Conservation (phyloP, 1,139 yeast species). For the Meyerozyma athensensis region DNA sequence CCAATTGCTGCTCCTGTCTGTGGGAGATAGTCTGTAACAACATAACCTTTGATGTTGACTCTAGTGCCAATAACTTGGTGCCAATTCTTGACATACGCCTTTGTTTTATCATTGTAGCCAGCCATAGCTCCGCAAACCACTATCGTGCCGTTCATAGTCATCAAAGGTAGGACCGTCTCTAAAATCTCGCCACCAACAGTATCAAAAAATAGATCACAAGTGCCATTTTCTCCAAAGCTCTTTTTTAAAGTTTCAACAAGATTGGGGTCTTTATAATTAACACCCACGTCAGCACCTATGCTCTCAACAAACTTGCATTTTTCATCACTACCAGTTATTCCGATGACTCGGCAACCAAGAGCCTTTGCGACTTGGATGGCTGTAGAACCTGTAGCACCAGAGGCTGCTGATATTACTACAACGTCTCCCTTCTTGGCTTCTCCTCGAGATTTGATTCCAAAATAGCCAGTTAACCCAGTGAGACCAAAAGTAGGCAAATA, state of each 20-base stretch:
- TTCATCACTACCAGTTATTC: slow-evolving; percentile 26
- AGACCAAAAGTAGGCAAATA: slow-evolving; percentile 40
- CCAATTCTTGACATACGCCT: slow-evolving; percentile 33
- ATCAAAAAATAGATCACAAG: slow-evolving; percentile 48
- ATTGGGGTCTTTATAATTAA: slow-evolving; percentile 26
- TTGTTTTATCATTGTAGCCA: slow-evolving; percentile 45
- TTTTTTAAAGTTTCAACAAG: slow-evolving; percentile 38
- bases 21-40: slow-evolving; percentile 33
- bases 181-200: slow-evolving; percentile 63
- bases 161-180: slow-evolving; percentile 38
- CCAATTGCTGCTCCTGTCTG: slow-evolving; percentile 32
- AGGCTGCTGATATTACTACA: slow-evolving; percentile 26
- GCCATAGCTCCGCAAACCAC: slow-evolving; percentile 62
- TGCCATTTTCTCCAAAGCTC: slow-evolving; percentile 38
- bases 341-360: slow-evolving; percentile 24
- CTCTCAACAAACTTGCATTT: slow-evolving; percentile 26
- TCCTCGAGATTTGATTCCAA: slow-evolving; percentile 23
- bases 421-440: slow-evolving; percentile 22
- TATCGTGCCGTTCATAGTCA: slow-evolving; percentile 40
- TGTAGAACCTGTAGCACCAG: slow-evolving; percentile 30
- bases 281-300: slow-evolving; percentile 26
- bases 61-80: slow-evolving; percentile 41
- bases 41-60: slow-evolving; percentile 45
- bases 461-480: slow-evolving; percentile 29
- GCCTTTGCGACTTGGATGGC: slow-evolving; percentile 28